A percentile compares a stretch with the other conserved stretches of the same genome.
Evolutionary conservation across 2,329 filamentous ascomycete genomes (phyloP).

Genomic region (Colletotrichum noveboracense): DNA sequence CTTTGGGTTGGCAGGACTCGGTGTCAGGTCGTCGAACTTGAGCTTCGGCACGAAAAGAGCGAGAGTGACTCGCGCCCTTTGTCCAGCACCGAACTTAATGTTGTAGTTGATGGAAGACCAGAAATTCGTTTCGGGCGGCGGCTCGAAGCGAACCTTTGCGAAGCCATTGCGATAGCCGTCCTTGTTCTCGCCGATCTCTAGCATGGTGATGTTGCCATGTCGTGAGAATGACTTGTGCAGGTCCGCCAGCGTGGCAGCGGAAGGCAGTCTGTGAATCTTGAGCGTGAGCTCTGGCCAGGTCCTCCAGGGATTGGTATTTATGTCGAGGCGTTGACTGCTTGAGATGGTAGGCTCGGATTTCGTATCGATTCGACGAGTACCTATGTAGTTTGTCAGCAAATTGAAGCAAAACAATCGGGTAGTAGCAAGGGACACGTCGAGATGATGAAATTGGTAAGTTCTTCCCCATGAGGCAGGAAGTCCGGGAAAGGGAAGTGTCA

Average conservation of each 20-base stretch:
- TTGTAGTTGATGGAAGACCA: conserved; percentile 46
- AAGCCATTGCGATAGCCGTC: conserved; percentile 40
- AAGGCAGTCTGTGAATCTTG: not conserved
- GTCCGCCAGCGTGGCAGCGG: conserved; percentile 40
- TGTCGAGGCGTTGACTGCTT: not conserved
- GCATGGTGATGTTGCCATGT: conserved; percentile 58
- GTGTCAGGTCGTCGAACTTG: conserved; percentile 15
- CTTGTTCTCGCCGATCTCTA: conserved; percentile 58
- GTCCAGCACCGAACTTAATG: conserved; percentile 21
- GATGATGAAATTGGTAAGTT: not conserved
- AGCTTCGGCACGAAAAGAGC: not conserved
- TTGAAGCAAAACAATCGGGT: not conserved
- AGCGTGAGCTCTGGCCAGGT: conserved; percentile 36
- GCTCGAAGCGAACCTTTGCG: conserved; percentile 62
- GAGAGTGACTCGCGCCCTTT: not conserved
- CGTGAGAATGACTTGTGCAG: conserved; percentile 57
- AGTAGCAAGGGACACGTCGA: not conserved
- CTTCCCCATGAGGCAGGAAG: not conserved
- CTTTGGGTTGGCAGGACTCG: conserved; percentile 34
- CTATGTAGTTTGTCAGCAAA: not conserved
- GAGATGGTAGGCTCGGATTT: not conserved
- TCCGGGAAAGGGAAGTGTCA: not conserved
- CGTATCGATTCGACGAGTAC: not conserved
- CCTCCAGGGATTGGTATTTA: conserved; percentile 31
- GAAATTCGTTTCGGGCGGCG: conserved; percentile 57